Evolutionary conservation across 345 rosid species (phyloP), one percentile per base, ranked within the genome.

Genomic region (Murraya koenigii): DNA sequence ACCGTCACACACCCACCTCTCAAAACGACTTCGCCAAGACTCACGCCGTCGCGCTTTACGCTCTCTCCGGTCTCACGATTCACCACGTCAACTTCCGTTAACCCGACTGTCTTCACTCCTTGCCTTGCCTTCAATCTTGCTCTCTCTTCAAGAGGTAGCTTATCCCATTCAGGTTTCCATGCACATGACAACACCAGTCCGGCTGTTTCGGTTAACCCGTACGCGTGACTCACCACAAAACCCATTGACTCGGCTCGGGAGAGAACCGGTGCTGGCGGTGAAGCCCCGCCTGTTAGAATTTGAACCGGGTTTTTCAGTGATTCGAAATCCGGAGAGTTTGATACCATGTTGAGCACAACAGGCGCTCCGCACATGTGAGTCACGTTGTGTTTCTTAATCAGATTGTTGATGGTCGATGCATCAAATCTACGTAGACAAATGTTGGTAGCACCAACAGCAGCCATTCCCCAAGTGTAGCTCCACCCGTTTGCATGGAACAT

Each of bases 301-400:
- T 66, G 52, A 1, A 66, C 70, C 17, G 49, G 28, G 41, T n/a
- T n/a, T 19, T 66, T 5, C 1, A 66, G 19, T 7, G 52, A 52
- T 36, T 65, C 47, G 9, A 8, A 20, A 2, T 38, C 39, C 20
- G 52, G 70, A 20, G 49, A 66, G 14, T 66, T 66, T 38, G 70
- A 20, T 38, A 66, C 2, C 70, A 66, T 66, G 41, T 66, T 66
- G 20, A 67, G 71, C 32, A 67, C 32, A 5, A 67, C 71, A 11
- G 71, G 71, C 1, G 71, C 71, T 15, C 71, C 71, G 23, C 71
- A 67, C 71, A 67, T 38, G 54, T 67, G 54, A n/a, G 71, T 67
- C 5, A 67, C 71, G 1, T 6, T 7, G 11, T 67, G 32, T 11
- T 10, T 13, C 33, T n/a, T 41, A 7, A 67, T 67, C 71, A 67